Base-by-base conservation (phyloP, 2,329 filamentous ascomycete species). In the Chrysoporthe austroafricana region DNA sequence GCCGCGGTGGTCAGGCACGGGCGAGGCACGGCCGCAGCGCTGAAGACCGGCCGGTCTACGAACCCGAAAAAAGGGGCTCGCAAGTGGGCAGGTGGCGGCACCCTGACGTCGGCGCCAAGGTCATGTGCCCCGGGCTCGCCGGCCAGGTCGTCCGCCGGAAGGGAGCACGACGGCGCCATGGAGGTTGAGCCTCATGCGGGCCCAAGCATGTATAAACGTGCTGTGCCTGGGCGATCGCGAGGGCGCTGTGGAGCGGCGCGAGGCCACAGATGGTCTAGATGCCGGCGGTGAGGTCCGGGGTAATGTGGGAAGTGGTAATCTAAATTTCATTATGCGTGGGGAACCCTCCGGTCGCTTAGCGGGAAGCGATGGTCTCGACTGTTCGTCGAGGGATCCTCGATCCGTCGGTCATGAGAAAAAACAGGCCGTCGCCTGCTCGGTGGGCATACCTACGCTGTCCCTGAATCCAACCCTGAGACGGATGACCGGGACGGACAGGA, bases 251-350 rank as follows among this genome's bases (percentile, higher is more conserved):
- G 16, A n/a, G 34, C 32, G 54, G 9, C 32, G 32, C 54, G 32
- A 57, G 54, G 34, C 34, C 32, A n/a, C 11, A 2, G 50, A 13
- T 54, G 50, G 50, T 57, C 54, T 57, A 57, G 50, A 54, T 16
- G 50, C 54, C 54, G 34, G 34, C 54, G 54, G 54, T 36, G 54
- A 57, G 54, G 54, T 57, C 54, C 54, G 54, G 54, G 54, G 54
- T 54, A 54, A 39, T 39, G 54, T 57, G 54, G 54, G 9, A 39
- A 26, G 4, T 21, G 54, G 9, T 16, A 18, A 57, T 57, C 54
- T 39, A 3, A 39, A 57, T 36, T 36, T 57, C 54, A 39, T 57
- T 18, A 16, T 32, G 9, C 34, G 32, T 39, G 54, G 54, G 32
- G 54, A 57, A 36, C 16, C 8, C n/a, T 39, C 54, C 34, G 6